These are phyloP conservation scores for Coemansia sp. DNA, from an alignment of 192 early-diverging fungal genomes.

Conservation along the genomic window DNA sequence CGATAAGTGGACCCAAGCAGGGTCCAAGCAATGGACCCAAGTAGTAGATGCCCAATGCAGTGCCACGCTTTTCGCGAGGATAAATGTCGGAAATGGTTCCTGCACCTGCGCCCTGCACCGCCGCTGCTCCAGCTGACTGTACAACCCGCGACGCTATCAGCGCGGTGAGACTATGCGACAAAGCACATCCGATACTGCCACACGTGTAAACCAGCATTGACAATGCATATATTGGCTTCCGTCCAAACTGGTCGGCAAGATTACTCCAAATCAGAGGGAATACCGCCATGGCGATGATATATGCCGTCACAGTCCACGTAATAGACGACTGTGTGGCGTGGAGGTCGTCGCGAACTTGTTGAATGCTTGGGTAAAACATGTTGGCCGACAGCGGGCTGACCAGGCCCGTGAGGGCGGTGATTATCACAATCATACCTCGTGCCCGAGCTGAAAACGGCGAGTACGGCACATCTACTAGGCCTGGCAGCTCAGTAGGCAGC, in stretches of 20 bases:
- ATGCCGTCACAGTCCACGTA: conserved; percentile 56
- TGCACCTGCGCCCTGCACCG: conserved; percentile 56
- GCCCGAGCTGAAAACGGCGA: conserved; percentile 38
- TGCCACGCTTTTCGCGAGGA: conserved; percentile 57
- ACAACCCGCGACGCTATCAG: conserved; percentile 55
- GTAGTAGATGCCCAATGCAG: conserved; percentile 59
- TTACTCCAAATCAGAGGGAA: conserved; percentile 62
- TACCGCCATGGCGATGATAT: conserved; percentile 55
- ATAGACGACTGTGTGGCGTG: conserved; percentile 36
- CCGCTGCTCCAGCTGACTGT: conserved; percentile 55
- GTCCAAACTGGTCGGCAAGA: conserved; percentile 57
- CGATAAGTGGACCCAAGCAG: conserved; percentile 59
- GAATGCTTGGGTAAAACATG: conserved; percentile 59
- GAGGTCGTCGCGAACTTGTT: conserved; percentile 44
- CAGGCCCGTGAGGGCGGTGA: conserved; percentile 48
- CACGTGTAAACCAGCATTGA: conserved; percentile 51
- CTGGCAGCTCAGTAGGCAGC: not conserved
- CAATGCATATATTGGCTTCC: conserved; percentile 48
- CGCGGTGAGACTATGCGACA: conserved; percentile 36
- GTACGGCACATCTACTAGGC: conserved; percentile 32
- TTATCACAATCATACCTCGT: conserved; percentile 41
- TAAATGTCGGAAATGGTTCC: conserved; percentile 61
- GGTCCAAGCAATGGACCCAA: conserved; percentile 59
- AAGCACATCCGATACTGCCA: conserved; percentile 56
- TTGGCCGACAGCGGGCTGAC: conserved; percentile 57